A percentile compares a stretch with the other conserved stretches of the same genome.
Evolutionary conservation across 192 early-diverging fungal genomes (phyloP).

Genomic region (Coemansia nantahalensis): DNA sequence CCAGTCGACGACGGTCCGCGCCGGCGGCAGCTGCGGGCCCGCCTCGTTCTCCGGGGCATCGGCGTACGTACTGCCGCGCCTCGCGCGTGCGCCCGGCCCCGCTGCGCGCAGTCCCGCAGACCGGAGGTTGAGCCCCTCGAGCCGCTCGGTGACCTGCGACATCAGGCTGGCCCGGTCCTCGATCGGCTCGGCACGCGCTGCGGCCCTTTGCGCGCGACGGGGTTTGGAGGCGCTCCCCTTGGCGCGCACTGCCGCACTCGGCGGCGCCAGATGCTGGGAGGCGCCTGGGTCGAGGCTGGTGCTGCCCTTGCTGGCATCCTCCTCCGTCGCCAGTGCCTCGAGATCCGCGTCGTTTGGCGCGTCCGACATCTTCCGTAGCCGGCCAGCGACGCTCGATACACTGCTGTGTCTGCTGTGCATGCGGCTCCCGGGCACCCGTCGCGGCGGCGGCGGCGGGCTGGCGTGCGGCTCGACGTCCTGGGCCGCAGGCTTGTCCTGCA

Average conservation of each 20-base stretch:
- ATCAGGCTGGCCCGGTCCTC: slow-evolving; percentile 42
- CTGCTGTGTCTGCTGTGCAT: too few relatives aligned
- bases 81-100: neutral
- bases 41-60: slow-evolving; percentile 27
- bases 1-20: slow-evolving; percentile 48
- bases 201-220: neutral
- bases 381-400: too few relatives aligned
- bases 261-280: neutral
- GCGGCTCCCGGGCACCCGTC: too few relatives aligned
- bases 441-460: too few relatives aligned
- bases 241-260: slow-evolving; percentile 12
- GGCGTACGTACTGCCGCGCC: slow-evolving; percentile 4
- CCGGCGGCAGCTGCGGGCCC: slow-evolving; percentile 26
- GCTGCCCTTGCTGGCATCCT: too few relatives aligned
- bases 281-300: neutral
- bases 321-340: too few relatives aligned
- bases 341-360: too few relatives aligned
- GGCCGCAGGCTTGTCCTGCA: too few relatives aligned
- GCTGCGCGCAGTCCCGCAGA: slow-evolving; percentile 1
- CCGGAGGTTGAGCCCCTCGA: slow-evolving; percentile 27
- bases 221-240: too few relatives aligned
- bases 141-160: slow-evolving; percentile 45
- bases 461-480: too few relatives aligned
- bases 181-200: neutral
- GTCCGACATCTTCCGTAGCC: too few relatives aligned